Evolutionary conservation across 2,329 filamentous ascomycete genomes (phyloP).

Genomic region (Ceratocystis eucalypticola): DNA sequence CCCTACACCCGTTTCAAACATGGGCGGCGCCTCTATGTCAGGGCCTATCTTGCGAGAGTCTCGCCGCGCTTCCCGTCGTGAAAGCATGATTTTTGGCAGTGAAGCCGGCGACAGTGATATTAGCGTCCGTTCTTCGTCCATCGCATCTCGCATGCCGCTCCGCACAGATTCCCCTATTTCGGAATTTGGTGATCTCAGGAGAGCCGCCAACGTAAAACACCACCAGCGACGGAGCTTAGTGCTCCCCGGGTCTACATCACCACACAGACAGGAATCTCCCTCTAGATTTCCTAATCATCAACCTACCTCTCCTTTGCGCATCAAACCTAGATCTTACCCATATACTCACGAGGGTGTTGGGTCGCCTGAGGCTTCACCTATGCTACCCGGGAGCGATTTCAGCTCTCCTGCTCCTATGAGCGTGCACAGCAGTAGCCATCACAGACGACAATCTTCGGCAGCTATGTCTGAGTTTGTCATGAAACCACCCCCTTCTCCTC

Average conservation of each 20-base stretch:
- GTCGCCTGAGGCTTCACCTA: conserved; percentile 81
- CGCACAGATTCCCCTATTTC: conserved; percentile 84
- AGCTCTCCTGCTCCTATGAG: conserved; percentile 55
- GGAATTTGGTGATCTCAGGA: conserved; percentile 62
- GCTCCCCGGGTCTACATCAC: conserved; percentile 63
- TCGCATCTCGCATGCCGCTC: conserved; percentile 51
- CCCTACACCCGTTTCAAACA: conserved; percentile 77
- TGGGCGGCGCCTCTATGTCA: conserved; percentile 30
- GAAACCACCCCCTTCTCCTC: conserved; percentile 67
- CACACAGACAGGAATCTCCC: conserved; percentile 77
- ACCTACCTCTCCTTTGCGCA: conserved; percentile 73
- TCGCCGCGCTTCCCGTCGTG: conserved; percentile 37
- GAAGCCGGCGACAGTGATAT: conserved; percentile 79
- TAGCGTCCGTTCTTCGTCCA: conserved; percentile 68
- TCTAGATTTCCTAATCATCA: conserved; percentile 47
- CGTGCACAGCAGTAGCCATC: conserved; percentile 38
- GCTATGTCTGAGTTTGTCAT: conserved; percentile 58
- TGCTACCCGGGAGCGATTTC: conserved; percentile 71
- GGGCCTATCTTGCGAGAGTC: conserved; percentile 35
- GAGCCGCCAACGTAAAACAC: conserved; percentile 65
- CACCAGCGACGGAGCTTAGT: conserved; percentile 79
- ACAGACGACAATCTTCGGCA: conserved; percentile 82
- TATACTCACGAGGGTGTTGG: conserved; percentile 51
- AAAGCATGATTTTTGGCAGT: conserved; percentile 65
- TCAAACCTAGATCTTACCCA: conserved; percentile 60